Percentiles rank a stretch among this genome's conserved stretches.
phyloP scores from a whole-genome alignment of 257 asterid genomes.

The Nicotiana attenuata region DNA sequence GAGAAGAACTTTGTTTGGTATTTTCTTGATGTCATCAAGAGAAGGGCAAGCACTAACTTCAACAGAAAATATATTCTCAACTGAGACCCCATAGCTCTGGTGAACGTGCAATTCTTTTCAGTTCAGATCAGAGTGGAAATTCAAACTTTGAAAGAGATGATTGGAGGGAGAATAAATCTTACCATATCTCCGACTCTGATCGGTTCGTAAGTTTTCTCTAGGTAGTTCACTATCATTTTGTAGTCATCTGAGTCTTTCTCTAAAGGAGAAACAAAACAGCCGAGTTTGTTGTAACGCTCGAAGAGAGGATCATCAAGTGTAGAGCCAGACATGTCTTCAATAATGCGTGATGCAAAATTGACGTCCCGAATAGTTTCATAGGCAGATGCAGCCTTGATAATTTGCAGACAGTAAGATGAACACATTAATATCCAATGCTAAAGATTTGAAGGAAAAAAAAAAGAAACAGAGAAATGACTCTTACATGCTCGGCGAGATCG shows the following conservation, averaged over 20 bases:
- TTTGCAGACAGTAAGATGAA: neutral
- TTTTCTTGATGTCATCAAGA: constrained; percentile 46
- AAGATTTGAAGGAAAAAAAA: neutral
- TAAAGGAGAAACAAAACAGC: constrained; percentile 46
- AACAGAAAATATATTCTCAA: constrained; percentile 57
- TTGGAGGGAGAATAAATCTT: constrained; percentile 4
- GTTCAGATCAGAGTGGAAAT: neutral
- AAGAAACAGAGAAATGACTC: neutral
- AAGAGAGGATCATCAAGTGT: constrained; percentile 71
- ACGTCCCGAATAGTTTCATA: constrained; percentile 71
- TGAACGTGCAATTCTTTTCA: constrained; percentile 11
- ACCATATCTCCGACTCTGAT: constrained; percentile 74
- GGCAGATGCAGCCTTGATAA: constrained; percentile 58
- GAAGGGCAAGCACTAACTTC: constrained; percentile 73
- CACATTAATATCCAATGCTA: neutral
- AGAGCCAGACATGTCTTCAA: constrained; percentile 69
- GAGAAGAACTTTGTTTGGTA: constrained; percentile 62
- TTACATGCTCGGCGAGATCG: constrained; percentile 72
- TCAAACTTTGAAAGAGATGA: neutral
- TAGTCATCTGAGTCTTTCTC: constrained; percentile 58
- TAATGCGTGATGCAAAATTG: constrained; percentile 64
- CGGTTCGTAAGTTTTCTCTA: constrained; percentile 75
- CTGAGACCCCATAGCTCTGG: constrained; percentile 65
- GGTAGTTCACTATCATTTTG: constrained; percentile 64
- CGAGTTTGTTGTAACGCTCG: constrained; percentile 64